Percentiles rank a stretch among this genome's conserved stretches.
These are phyloP conservation scores for Candida boidinii DNA, from an alignment of 805 yeast species.

Conservation along the genomic window DNA sequence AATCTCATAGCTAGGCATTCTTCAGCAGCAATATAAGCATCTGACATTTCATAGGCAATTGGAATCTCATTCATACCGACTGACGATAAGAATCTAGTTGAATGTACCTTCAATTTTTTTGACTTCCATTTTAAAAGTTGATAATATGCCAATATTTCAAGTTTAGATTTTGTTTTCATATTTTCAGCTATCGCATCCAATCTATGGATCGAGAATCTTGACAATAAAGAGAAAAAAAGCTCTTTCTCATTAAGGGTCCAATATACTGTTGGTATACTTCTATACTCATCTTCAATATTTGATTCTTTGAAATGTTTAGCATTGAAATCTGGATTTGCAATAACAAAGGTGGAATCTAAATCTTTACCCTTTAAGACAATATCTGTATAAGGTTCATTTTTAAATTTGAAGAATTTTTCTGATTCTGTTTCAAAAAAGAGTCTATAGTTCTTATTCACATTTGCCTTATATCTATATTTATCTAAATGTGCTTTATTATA, in stretches of 20 bases:
- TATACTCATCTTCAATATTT: background rate
- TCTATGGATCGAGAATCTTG: slow-evolving; percentile 41
- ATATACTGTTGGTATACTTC: slow-evolving; percentile 1
- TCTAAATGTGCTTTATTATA: background rate
- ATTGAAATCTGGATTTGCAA: background rate
- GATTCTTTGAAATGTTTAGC: background rate
- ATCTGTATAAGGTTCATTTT: no score
- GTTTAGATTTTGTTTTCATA: slow-evolving; percentile 31
- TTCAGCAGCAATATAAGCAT: slow-evolving; percentile 33
- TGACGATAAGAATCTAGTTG: slow-evolving; percentile 13
- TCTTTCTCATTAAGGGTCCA: slow-evolving; percentile 47
- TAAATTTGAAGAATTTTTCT: background rate
- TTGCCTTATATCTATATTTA: background rate
- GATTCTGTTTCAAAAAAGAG: background rate
- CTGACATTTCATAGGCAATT: slow-evolving; percentile 42
- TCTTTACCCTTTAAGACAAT: background rate
- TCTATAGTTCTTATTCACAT: background rate
- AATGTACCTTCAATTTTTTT: slow-evolving; percentile 15
- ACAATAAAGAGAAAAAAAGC: slow-evolving; percentile 38
- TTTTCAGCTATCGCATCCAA: slow-evolving; percentile 29
- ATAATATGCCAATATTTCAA: slow-evolving; percentile 40
- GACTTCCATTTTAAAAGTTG: slow-evolving; percentile 25
- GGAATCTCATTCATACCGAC: slow-evolving; percentile 39
- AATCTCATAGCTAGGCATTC: slow-evolving; percentile 23
- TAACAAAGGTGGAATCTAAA: background rate